These are phyloP conservation scores for Wickerhamiella siamensis DNA, from an alignment of 805 yeast genomes.

Conservation along the genomic window DNA sequence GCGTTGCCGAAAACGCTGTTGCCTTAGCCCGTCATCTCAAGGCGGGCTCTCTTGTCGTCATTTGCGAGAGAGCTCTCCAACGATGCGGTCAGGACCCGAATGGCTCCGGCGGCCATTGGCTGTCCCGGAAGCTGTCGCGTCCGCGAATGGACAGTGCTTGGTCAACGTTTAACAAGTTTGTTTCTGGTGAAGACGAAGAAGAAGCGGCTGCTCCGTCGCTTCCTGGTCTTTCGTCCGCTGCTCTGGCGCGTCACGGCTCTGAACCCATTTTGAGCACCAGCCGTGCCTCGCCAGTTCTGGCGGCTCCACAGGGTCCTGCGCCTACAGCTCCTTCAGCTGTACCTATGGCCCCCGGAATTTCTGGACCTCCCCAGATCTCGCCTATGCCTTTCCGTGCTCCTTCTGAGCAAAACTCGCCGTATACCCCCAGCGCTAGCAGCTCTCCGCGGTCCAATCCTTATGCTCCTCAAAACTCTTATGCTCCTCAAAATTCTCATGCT, in stretches of 20 bases:
- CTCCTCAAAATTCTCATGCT: too few species aligned
- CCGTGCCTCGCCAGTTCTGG: neutral
- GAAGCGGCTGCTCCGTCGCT: constrained; percentile 2
- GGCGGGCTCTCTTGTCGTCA: constrained; percentile 2
- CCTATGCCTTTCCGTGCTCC: too few species aligned
- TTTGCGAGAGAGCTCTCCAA: constrained; percentile 6
- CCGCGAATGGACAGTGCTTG: constrained; percentile 59
- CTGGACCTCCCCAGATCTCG: too few species aligned
- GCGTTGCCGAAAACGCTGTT: constrained; percentile 6
- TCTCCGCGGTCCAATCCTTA: constrained; percentile 5
- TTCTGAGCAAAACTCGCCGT: too few species aligned
- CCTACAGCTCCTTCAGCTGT: neutral
- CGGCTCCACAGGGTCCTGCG: neutral
- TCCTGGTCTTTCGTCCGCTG: neutral
- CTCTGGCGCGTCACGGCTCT: neutral
- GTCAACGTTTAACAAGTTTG: constrained; percentile 66
- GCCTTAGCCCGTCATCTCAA: constrained; percentile 5
- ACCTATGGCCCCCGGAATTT: neutral
- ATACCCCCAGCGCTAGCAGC: constrained; percentile 1
- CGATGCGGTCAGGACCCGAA: constrained; percentile 18
- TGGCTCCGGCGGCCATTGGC: constrained; percentile 44
- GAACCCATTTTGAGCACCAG: neutral
- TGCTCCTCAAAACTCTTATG: too few species aligned
- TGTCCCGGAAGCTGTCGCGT: constrained; percentile 38
- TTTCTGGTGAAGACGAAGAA: constrained; percentile 64